Conservation (phyloP, 1,284 basidiomycete species). For the Trametes versicolor region DNA sequence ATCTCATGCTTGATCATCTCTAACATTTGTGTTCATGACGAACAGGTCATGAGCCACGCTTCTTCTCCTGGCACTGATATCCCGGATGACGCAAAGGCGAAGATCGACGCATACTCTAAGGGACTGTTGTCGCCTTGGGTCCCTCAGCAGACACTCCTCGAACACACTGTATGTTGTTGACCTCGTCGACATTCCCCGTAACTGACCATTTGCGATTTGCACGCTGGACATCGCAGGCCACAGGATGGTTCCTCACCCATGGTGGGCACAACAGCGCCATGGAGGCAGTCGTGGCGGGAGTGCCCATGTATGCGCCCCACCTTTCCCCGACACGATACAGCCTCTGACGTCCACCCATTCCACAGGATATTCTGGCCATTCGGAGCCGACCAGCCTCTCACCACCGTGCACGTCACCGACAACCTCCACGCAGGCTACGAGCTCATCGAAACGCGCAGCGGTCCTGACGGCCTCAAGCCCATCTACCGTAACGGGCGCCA, state of each 20-base stretch:
- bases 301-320: conserved; percentile 24
- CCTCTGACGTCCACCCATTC: background rate
- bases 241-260: conserved; percentile 33
- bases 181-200: background rate
- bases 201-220: background rate
- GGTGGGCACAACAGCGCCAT: conserved; percentile 32
- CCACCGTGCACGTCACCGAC: conserved; percentile 32
- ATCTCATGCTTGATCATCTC: background rate
- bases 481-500: conserved; percentile 30
- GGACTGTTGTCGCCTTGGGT: conserved; percentile 33
- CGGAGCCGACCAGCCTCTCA: conserved; percentile 35
- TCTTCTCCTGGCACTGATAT: conserved; percentile 20
- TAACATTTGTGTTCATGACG: background rate
- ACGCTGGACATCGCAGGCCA: conserved; percentile 8
- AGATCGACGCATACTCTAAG: conserved; percentile 27
- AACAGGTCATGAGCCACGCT: conserved; percentile 36
- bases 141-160: conserved; percentile 38
- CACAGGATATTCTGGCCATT: conserved; percentile 40
- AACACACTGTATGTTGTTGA: conserved; percentile 24
- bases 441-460: conserved; percentile 41
- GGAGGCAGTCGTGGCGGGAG: conserved; percentile 26
- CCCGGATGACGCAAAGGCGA: conserved; percentile 27
- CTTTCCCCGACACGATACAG: background rate
- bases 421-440: conserved; percentile 41
- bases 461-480: conserved; percentile 32